These are phyloP conservation scores for Teratosphaeria pseudoeucalypti DNA, from an alignment of 2,329 filamentous ascomycete genomes.

Conservation along the genomic window DNA sequence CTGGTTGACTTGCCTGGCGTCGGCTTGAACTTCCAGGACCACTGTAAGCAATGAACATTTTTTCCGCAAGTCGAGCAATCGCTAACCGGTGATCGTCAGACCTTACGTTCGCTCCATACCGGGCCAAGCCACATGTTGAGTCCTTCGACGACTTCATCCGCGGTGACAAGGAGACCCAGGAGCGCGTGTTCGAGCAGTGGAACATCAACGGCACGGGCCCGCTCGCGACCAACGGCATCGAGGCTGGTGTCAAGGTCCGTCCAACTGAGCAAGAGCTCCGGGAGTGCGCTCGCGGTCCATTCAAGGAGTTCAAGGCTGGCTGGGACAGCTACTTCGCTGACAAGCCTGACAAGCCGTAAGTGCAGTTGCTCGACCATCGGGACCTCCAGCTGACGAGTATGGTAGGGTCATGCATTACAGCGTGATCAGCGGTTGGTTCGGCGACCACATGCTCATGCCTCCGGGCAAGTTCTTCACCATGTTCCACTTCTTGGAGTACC, in stretches of 20 bases:
- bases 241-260: constrained; percentile 66
- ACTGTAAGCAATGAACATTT: constrained; percentile 30
- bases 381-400: not conserved
- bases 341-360: constrained; percentile 64
- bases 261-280: constrained; percentile 58
- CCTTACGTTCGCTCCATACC: constrained; percentile 58
- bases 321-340: constrained; percentile 78
- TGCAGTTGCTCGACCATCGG: not conserved
- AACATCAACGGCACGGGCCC: constrained; percentile 69
- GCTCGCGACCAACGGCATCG: constrained; percentile 67
- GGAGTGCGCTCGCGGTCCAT: constrained; percentile 63
- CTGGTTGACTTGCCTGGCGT: constrained; percentile 63
- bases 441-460: constrained; percentile 50
- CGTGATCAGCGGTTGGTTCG: constrained; percentile 55
- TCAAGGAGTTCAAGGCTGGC: constrained; percentile 47
- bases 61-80: not conserved
- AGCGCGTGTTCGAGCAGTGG: constrained; percentile 52
- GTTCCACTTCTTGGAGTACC: constrained; percentile 73
- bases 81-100: constrained; percentile 36
- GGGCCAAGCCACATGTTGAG: constrained; percentile 65
- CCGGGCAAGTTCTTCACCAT: constrained; percentile 74
- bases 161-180: constrained; percentile 62
- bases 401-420: constrained; percentile 65
- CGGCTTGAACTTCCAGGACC: constrained; percentile 67
- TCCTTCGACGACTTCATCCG: constrained; percentile 73